These are phyloP conservation scores for Saccharum hybrid DNA, from an alignment of 202 grass and related monocot genomes.

Conservation along the genomic window DNA sequence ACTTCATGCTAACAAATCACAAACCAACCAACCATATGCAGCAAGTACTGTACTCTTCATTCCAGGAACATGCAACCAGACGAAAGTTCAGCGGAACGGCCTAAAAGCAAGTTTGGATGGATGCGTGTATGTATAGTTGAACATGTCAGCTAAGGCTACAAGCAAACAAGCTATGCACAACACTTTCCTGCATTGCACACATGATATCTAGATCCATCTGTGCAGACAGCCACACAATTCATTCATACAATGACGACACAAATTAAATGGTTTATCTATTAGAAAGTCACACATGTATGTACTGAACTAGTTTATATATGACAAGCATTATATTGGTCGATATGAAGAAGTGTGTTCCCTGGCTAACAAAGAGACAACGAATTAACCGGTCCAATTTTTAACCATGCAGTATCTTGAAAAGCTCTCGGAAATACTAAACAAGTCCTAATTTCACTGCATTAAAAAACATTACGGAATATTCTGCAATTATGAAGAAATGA, in stretches of 20 bases:
- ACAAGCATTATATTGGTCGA: conserved; percentile 21
- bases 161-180: conserved; percentile 34
- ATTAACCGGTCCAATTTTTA: conserved; percentile 24
- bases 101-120: conserved; percentile 44
- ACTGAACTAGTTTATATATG: not conserved
- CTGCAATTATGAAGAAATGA: conserved; percentile 36
- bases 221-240: conserved; percentile 9
- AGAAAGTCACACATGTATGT: not conserved
- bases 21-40: not conserved
- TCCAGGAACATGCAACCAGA: conserved; percentile 37
- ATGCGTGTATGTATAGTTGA: not conserved
- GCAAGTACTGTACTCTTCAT: conserved; percentile 17
- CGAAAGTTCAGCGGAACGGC: conserved; percentile 12
- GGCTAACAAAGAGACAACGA: conserved; percentile 19
- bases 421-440: conserved; percentile 7
- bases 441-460: conserved; percentile 18
- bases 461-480: conserved; percentile 40
- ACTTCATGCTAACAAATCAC: not conserved
- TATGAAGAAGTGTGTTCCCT: not conserved
- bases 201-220: conserved; percentile 16
- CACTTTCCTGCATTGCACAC: not conserved
- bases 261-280: not conserved
- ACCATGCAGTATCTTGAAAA: not conserved
- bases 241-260: not conserved
- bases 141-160: conserved; percentile 31